Evolutionary conservation across 495 filamentous ascomycete genomes (phyloP).

Genomic region (Choiromyces venosus): DNA sequence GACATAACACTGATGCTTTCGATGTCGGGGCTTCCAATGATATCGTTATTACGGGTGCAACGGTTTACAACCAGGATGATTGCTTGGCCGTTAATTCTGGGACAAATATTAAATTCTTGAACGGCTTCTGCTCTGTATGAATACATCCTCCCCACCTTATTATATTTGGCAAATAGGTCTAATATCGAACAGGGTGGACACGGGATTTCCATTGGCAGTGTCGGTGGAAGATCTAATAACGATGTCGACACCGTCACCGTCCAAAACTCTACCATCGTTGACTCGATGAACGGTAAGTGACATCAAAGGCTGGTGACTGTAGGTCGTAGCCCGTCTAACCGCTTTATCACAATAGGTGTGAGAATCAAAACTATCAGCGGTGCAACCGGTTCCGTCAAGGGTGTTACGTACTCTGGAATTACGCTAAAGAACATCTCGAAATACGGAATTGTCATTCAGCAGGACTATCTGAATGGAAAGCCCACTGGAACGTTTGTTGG

Average conservation of each 20-base stretch:
- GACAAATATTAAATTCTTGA: constrained; percentile 37
- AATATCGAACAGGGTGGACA: constrained; percentile 55
- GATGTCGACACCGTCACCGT: constrained; percentile 55
- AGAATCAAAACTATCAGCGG: constrained; percentile 61
- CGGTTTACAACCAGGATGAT: constrained; percentile 59
- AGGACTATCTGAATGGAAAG: constrained; percentile 62
- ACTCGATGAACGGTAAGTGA: constrained; percentile 52
- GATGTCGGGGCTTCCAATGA: constrained; percentile 52
- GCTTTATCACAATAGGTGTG: constrained; percentile 37
- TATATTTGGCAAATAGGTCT: constrained; percentile 49
- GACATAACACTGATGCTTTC: constrained; percentile 64
- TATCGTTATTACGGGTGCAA: constrained; percentile 54
- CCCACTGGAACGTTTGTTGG: constrained; percentile 50
- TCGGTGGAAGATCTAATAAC: constrained; percentile 60
- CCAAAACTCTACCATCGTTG: constrained; percentile 48
- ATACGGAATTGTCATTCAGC: constrained; percentile 63
- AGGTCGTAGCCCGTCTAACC: not conserved
- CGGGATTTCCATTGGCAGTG: constrained; percentile 64
- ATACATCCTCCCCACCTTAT: constrained; percentile 49
- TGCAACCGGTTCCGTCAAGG: constrained; percentile 54
- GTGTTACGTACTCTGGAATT: constrained; percentile 58
- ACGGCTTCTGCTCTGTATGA: constrained; percentile 24
- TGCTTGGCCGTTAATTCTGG: constrained; percentile 62
- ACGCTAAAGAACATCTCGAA: constrained; percentile 53
- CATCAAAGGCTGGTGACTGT: not conserved